A percentile compares a stretch with the other conserved stretches of the same genome.
phyloP scores from a whole-genome alignment of 352 stramenopile species.

The Phytophthora boehmeriae region DNA sequence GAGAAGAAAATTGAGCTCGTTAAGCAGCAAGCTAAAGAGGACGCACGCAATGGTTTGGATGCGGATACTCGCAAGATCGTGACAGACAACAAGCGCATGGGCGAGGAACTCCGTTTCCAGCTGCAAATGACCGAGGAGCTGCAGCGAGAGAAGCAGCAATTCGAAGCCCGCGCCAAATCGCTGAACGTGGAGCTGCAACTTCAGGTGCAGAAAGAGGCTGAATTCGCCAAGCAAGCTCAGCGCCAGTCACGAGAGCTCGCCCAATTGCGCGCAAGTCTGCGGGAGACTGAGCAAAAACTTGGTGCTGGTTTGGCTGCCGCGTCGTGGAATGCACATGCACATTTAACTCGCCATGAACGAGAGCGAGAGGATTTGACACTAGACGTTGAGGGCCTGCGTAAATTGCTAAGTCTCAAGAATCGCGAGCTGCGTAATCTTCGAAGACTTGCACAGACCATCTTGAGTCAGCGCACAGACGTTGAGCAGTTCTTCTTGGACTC shows the following conservation, averaged over 20 bases:
- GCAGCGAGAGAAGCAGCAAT: constrained; percentile 76
- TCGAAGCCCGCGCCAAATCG: constrained; percentile 63
- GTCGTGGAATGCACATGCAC: constrained; percentile 66
- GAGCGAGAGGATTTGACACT: constrained; percentile 87
- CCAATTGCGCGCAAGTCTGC: constrained; percentile 71
- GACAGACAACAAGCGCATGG: constrained; percentile 92
- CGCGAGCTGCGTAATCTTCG: constrained; percentile 92
- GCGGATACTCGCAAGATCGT: constrained; percentile 92
- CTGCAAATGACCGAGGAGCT: constrained; percentile 91
- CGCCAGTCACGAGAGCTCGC: constrained; percentile 77
- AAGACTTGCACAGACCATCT: constrained; percentile 88
- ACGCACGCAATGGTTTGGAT: constrained; percentile 90
- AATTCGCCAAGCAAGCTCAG: constrained; percentile 87
- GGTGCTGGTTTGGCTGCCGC: constrained; percentile 66
- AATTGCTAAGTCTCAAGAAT: constrained; percentile 92
- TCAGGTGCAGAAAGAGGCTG: constrained; percentile 81
- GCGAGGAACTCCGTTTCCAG: constrained; percentile 93
- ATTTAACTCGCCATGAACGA: constrained; percentile 50
- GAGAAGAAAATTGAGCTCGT: constrained; percentile 88
- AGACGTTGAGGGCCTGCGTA: constrained; percentile 84
- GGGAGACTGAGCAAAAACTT: constrained; percentile 81
- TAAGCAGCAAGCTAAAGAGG: constrained; percentile 86
- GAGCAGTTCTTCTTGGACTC: constrained; percentile 94
- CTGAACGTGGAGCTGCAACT: constrained; percentile 81
- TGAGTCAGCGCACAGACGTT: constrained; percentile 91